Base-by-base conservation (phyloP, 306 rosid species). In the Elaeagnus macrophylla region DNA sequence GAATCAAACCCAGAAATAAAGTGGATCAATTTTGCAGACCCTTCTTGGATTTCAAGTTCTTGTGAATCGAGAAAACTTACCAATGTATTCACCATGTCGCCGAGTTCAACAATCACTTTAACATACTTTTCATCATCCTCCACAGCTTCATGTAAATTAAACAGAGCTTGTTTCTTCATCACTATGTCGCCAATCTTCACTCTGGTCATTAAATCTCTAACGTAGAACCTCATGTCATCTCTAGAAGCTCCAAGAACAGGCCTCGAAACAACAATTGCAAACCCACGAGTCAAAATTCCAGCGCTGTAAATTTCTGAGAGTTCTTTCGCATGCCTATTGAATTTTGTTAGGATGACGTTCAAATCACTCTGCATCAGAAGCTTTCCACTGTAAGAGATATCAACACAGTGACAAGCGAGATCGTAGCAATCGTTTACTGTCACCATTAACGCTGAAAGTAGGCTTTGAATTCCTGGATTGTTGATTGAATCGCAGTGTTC, bases 351-450 rank as follows among this genome's bases (percentile, higher is more conserved):
- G 25, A 79, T 62, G 35, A 76, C 77, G 57, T 85, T 91, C 77
- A 89, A 76, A 61, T 89, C 97, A 68, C 95, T 85, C 77, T 85
- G 97, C 97, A 89, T 89, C 73, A 89, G 68, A 12, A 89, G 93
- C 86, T 89, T 89, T 53, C 97, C 97, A 40, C 84, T 80, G 68
- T 78, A 89, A 0, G 97, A 82, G 9, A 85, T 75, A 51, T 85
- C 89, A 47, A 79, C 69, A 52, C 97, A 89, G 10, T 86, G 97
- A 14, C 75, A 77, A 32, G 86, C 91, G 35, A 82, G 81, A 43
- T 80, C 86, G 64, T 72, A 60, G 64, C 84, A 85, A 60, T 89
- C 89, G 17, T 69, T 72, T 25, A 64, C 59, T 14, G 95, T 76
- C 7, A 6, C 41, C 15, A 67, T n/a, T 5, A 75, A 51, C 12